Conservation (phyloP, 1,139 yeast genomes). For the Geotrichum reessii region DNA sequence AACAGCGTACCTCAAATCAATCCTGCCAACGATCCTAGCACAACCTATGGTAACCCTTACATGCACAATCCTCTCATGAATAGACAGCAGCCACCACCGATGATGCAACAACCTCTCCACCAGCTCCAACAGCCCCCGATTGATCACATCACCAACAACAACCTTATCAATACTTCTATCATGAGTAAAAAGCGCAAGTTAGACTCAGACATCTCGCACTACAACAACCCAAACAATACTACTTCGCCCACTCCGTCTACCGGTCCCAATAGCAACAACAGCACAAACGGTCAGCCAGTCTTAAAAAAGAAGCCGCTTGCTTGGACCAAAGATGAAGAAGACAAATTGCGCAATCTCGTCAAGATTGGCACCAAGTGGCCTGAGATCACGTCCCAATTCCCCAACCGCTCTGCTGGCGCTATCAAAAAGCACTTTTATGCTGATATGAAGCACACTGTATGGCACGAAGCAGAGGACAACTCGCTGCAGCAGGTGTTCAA, state of each 20-base stretch:
- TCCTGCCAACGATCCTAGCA: background rate
- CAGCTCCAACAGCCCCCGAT: constrained; percentile 3
- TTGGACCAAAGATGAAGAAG: constrained; percentile 30
- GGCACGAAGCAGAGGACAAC: constrained; percentile 31
- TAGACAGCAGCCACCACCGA: background rate
- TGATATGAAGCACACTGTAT: constrained; percentile 32
- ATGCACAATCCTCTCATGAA: background rate
- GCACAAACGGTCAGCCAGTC: background rate
- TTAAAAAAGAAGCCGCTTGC: constrained; percentile 20
- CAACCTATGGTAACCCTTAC: background rate
- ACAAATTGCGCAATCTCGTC: constrained; percentile 28
- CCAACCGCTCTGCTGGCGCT: constrained; percentile 33
- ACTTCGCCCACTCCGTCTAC: background rate
- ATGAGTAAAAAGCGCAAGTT: background rate
- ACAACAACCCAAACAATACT: background rate
- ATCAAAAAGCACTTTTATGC: constrained; percentile 34
- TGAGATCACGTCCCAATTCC: constrained; percentile 29
- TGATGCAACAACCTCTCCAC: background rate
- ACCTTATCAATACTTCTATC: background rate
- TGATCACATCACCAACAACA: background rate
- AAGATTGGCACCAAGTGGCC: constrained; percentile 33
- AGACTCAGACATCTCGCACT: background rate
- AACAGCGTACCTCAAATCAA: background rate
- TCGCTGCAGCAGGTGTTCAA: constrained; percentile 25
- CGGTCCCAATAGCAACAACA: background rate